Evolutionary conservation across 169 alveolate species (phyloP).

Genomic region (Plasmodium berghei): DNA sequence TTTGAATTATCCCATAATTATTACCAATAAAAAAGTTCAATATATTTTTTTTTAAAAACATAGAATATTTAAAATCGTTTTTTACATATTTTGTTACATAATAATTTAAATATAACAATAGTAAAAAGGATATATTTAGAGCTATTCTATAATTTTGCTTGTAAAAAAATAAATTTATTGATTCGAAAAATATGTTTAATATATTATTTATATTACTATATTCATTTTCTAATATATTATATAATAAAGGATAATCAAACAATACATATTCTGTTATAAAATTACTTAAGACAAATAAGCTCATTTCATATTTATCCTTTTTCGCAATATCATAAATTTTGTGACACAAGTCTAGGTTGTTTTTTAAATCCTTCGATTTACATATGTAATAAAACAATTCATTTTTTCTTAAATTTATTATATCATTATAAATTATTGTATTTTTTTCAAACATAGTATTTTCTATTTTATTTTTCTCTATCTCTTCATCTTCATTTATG

Average conservation of each 20-base stretch:
- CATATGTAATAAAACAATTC: constrained; percentile 49
- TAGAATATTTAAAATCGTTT: constrained; percentile 45
- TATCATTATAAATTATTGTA: constrained; percentile 38
- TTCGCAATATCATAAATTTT: constrained; percentile 45
- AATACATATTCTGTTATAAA: constrained; percentile 56
- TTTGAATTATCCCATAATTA: constrained; percentile 61
- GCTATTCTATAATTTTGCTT: constrained; percentile 54
- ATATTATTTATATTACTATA: constrained; percentile 52
- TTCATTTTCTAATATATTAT: constrained; percentile 62
- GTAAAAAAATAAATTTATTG: constrained; percentile 53
- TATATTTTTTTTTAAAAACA: constrained; percentile 34
- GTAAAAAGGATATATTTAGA: constrained; percentile 57
- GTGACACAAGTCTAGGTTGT: constrained; percentile 26
- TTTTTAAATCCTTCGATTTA: constrained; percentile 7
- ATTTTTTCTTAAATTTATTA: constrained; percentile 58
- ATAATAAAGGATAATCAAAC: constrained; percentile 38
- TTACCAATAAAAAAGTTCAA: constrained; percentile 50
- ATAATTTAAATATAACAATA: constrained; percentile 63
- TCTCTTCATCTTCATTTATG: neutral
- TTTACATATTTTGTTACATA: constrained; percentile 63
- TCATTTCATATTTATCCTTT: constrained; percentile 70
- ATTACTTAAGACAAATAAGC: constrained; percentile 66
- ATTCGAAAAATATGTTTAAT: constrained; percentile 70
- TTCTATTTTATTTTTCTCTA: constrained; percentile 1
- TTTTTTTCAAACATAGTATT: constrained; percentile 32